These are phyloP conservation scores for Magnaporthales sp. DNA, from an alignment of 2,329 filamentous ascomycete genomes.

Conservation along the genomic window DNA sequence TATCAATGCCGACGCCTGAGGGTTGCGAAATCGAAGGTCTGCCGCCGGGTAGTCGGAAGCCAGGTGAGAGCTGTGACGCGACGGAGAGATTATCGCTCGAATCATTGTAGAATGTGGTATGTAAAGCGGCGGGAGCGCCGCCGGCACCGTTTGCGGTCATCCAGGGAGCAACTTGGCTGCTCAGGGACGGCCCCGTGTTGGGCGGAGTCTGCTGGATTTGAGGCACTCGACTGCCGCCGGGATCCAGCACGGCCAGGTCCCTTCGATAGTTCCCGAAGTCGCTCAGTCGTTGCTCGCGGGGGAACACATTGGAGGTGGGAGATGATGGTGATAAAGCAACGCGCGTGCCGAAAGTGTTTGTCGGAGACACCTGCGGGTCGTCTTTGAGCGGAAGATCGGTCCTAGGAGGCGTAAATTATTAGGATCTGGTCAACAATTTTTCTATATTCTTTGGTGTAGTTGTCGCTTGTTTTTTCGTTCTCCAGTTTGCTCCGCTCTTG, in stretches of 20 bases:
- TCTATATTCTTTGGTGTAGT: background rate
- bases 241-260: slow-evolving; percentile 61
- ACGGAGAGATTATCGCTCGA: slow-evolving; percentile 61
- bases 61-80: slow-evolving; percentile 60
- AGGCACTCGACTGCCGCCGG: slow-evolving; percentile 45
- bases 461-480: background rate
- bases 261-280: slow-evolving; percentile 64
- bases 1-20: slow-evolving; percentile 34
- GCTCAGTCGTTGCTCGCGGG: slow-evolving; percentile 48
- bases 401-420: background rate
- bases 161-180: slow-evolving; percentile 51
- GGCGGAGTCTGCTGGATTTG: slow-evolving; percentile 52
- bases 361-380: slow-evolving; percentile 40
- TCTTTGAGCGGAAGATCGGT: slow-evolving; percentile 17
- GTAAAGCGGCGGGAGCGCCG: slow-evolving; percentile 22
- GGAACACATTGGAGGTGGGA: slow-evolving; percentile 34
- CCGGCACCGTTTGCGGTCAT: slow-evolving; percentile 34
- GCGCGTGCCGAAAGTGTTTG: slow-evolving; percentile 33
- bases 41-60: slow-evolving; percentile 46
- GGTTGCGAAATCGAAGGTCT: slow-evolving; percentile 6
- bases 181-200: slow-evolving; percentile 36
- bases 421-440: background rate
- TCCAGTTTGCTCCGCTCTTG: no score
- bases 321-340: slow-evolving; percentile 33
- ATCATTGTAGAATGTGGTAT: slow-evolving; percentile 63